phyloP scores from a whole-genome alignment of 106 monocot genomes.

The Gastrodia elata region DNA sequence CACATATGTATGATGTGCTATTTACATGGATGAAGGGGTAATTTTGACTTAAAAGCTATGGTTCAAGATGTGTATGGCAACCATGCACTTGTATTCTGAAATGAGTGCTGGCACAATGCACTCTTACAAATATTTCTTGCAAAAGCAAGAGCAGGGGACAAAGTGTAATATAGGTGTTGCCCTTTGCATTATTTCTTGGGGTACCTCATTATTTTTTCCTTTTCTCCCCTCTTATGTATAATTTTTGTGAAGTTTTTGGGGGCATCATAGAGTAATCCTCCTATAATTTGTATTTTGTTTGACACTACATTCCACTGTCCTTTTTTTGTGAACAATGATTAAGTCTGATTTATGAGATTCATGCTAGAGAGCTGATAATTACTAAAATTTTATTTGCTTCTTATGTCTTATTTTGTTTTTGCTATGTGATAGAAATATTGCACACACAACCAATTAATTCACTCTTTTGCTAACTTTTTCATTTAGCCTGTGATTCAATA shows the following conservation, averaged over 20 bases:
- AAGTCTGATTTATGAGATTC: not conserved
- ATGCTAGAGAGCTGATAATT: not conserved
- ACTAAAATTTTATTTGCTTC: not conserved
- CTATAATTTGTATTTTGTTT: slow-evolving; percentile 1
- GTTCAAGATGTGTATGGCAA: not conserved
- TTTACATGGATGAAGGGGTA: not conserved
- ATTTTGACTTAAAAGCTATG: not conserved
- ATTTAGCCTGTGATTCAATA: not conserved
- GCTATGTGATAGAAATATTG: not conserved
- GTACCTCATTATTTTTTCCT: too few relatives aligned
- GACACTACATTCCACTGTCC: not conserved
- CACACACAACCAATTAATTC: not conserved
- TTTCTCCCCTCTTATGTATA: too few relatives aligned
- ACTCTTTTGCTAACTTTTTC: not conserved
- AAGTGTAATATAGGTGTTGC: too few relatives aligned
- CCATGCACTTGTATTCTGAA: not conserved
- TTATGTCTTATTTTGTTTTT: not conserved
- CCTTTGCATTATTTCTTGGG: too few relatives aligned
- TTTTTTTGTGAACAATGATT: not conserved
- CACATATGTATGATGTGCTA: not conserved
- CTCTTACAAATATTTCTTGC: too few relatives aligned
- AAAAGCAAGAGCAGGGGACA: too few relatives aligned
- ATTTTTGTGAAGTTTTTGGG: too few relatives aligned
- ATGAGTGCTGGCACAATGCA: too few relatives aligned
- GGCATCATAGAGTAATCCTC: too few relatives aligned